These are phyloP conservation scores for Dendrobium catenatum DNA, from an alignment of 106 monocot genomes.

Conservation along the genomic window DNA sequence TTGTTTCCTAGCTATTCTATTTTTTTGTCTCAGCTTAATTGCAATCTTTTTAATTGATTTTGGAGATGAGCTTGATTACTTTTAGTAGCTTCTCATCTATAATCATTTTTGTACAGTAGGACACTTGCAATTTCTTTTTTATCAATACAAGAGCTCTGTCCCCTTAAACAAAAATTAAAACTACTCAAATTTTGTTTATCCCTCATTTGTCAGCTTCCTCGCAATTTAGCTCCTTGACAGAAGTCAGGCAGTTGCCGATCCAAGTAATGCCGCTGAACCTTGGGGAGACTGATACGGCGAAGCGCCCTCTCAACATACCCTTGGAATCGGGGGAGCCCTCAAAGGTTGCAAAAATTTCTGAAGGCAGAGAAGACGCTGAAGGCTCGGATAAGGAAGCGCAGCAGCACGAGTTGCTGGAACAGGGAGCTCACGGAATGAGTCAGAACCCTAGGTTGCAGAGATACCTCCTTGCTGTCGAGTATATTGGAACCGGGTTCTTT, in stretches of 20 bases:
- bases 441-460: constrained; percentile 61
- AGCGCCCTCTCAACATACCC: constrained; percentile 21
- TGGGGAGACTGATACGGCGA: constrained; percentile 6
- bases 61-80: no score
- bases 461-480: constrained; percentile 85
- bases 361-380: constrained; percentile 3
- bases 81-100: no score
- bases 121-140: no score
- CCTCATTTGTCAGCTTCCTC: no score
- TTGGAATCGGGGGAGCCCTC: constrained; percentile 22
- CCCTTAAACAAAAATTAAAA: no score
- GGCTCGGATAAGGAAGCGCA: not conserved
- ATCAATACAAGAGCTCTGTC: no score
- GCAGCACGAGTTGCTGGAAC: constrained; percentile 4
- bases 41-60: no score
- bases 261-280: not conserved
- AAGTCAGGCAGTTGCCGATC: not conserved
- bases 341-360: constrained; percentile 22
- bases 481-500: constrained; percentile 79
- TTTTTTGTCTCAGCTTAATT: no score
- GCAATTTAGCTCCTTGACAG: not conserved
- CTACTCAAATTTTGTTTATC: no score
- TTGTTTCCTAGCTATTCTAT: no score
- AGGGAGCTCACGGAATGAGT: constrained; percentile 9
- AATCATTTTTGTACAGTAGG: no score